Percentiles rank a stretch among this genome's conserved stretches.
phyloP scores from a whole-genome alignment of 352 stramenopile genomes.

The Aphanomyces cochlioides region DNA sequence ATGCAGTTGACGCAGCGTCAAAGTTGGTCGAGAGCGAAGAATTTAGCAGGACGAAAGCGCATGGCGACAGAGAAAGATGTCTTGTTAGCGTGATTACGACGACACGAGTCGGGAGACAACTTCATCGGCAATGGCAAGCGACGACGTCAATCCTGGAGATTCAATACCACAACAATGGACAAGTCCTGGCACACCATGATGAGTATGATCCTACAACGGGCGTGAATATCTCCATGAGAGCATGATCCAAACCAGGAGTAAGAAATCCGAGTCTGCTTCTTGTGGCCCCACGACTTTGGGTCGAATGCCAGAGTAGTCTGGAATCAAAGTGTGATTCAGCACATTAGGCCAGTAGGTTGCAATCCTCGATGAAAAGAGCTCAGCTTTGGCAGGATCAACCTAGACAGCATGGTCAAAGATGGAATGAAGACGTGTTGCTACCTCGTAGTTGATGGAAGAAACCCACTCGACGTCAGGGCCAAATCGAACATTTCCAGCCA shows the following conservation, averaged over 20 bases:
- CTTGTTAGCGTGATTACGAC: too few relatives aligned
- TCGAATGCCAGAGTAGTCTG: conserved; percentile 95
- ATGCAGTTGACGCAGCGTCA: background rate
- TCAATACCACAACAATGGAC: conserved; percentile 95
- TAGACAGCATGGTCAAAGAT: conserved; percentile 24
- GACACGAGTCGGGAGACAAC: conserved; percentile 37
- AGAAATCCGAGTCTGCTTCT: conserved; percentile 84
- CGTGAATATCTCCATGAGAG: background rate
- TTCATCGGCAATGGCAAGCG: conserved; percentile 77
- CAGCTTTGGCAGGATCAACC: conserved; percentile 56
- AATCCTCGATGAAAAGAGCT: conserved; percentile 63
- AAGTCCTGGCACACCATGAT: conserved; percentile 79
- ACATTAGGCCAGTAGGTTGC: conserved; percentile 92
- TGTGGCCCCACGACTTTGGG: conserved; percentile 88
- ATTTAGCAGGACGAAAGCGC: background rate
- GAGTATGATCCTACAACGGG: conserved; percentile 39
- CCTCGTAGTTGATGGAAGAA: conserved; percentile 78
- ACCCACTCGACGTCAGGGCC: conserved; percentile 97
- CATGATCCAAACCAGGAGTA: conserved; percentile 53
- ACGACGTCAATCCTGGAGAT: conserved; percentile 91
- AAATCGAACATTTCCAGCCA: conserved; percentile 91
- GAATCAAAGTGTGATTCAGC: conserved; percentile 62
- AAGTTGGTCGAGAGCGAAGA: background rate
- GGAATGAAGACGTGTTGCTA: conserved; percentile 29
- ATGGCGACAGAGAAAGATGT: too few relatives aligned